Base-by-base conservation (phyloP, 2,329 filamentous ascomycete genomes). In the Macrophomina tecta region DNA sequence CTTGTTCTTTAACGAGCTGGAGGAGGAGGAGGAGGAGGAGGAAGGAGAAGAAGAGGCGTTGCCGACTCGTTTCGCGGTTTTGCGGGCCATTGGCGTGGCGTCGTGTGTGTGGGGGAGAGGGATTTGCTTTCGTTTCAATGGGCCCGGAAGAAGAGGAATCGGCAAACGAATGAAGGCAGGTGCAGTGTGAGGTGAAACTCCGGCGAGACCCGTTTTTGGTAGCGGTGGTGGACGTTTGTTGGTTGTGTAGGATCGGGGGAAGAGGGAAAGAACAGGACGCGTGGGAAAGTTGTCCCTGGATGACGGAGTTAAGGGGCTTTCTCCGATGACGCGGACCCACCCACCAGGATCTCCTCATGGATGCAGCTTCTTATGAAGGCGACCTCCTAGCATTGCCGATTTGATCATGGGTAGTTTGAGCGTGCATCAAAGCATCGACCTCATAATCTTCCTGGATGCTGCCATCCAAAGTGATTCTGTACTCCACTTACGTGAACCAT, bases 51-150 rank as follows among this genome's bases (percentile, higher is more conserved):
- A 16, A 36, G 46, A 38, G 7, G 16, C 52, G 52, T n/a, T 12
- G 52, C 51, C 40, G 56, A 46, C 40, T 30, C 23, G 40, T 30
- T 67, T 67, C 36, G 65, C 58, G 48, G 56, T 8, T 32, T 67
- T 67, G 46, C 65, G 56, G 40, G 48, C 65, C 65, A 67, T 64
- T 46, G 53, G 18, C 5, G 46, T 51, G 11, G 55, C 9, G 46
- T 36, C 28, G 38, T 14, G 2, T 23, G 23, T 23, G 23, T 23
- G 23, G 23, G 23, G 23, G 23, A 3, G 23, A 23, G 23, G 23
- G 23, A 23, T 23, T 23, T 23, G 23, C 23, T 32, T 28, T 56
- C 8, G n/a, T 28, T 11, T 42, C 32, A 36, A 9, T 46, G 38
- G 38, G 30, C 28, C 18, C 23, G 48, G 32, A 23, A 18, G 12